phyloP scores from a whole-genome alignment of 345 rosid species.

The Laguncularia racemosa region DNA sequence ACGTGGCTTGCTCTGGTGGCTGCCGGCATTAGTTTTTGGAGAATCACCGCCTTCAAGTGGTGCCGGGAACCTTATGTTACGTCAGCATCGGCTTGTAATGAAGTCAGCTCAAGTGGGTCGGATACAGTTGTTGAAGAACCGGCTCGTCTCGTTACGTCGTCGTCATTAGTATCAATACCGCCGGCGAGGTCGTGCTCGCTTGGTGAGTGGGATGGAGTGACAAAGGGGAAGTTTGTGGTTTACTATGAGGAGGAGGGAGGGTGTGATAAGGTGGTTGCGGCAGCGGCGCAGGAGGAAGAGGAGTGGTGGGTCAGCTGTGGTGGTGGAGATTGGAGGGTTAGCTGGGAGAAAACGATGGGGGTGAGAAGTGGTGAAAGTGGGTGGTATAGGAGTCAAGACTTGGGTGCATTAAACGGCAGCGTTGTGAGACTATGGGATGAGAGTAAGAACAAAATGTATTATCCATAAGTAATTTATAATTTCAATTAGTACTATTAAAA shows the following conservation, averaged over 20 bases:
- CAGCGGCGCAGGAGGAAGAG: constrained; percentile 7
- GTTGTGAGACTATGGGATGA: constrained; percentile 72
- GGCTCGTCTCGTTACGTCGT: background rate
- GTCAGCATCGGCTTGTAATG: background rate
- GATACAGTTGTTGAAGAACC: background rate
- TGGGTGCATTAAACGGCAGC: constrained; percentile 58
- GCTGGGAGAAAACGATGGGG: constrained; percentile 33
- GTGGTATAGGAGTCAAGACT: constrained; percentile 58
- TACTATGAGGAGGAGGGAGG: constrained; percentile 28
- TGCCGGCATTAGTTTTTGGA: constrained; percentile 67
- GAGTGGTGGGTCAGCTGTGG: background rate
- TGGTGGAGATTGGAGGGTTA: constrained; percentile 28
- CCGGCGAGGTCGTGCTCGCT: background rate
- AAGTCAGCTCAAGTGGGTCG: background rate
- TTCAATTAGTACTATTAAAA: too few species aligned
- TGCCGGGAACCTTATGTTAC: constrained; percentile 5
- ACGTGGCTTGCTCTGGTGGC: constrained; percentile 59
- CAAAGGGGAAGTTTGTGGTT: constrained; percentile 41
- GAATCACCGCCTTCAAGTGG: constrained; percentile 25
- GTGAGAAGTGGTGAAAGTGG: constrained; percentile 33
- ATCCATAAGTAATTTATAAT: too few species aligned
- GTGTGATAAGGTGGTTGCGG: constrained; percentile 10
- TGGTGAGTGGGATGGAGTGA: constrained; percentile 11
- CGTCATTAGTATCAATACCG: background rate
- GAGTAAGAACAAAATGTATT: background rate